Evolutionary conservation across 202 grass and related monocot genomes (phyloP), one percentile per base, ranked within the genome.

Genomic region (Bolboschoenoplectus hybrid): DNA sequence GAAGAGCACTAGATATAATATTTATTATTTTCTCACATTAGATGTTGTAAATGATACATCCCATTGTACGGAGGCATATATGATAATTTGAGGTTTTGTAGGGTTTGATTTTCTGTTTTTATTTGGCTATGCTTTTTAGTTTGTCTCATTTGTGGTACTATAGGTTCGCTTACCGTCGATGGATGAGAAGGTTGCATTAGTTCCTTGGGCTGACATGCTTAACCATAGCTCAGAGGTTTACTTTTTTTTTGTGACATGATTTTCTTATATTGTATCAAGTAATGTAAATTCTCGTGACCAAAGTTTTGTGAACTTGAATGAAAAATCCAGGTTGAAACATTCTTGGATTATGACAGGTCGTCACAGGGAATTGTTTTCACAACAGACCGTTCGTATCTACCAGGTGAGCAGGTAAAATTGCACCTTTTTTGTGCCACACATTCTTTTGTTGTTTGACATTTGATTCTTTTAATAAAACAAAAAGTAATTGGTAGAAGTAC

Each of bases 151-250:
- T 82, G 3, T 87, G 64, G 41, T 45, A 87, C 74, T 82, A 77
- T 58, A 98, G 96, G 96, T 98, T 88, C 96, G 93, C 40, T 92
- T 98, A 88, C 91, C 93, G 88, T 98, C 96, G 64, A 98, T 96
- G 96, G 85, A 92, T 79, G 96, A 88, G 90, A 94, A 81, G 46
- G 91, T 98, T 77, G 96, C 96, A 74, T 86, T 98, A 87, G 91
- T 98, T 90, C 96, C 93, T 86, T 98, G 96, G 96, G 96, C 96
- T 75, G 96, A 96, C 91, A 98, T 98, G 96, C 93, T 98, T 90
- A 96, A 98, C 69, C 96, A 98, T 85, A 96, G 90, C 60, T 88
- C 91, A 66, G 90, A 98, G 93, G 96, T 98, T 89, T 76, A 51
- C 69, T 85, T 34, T 55, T 81, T 89, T 70, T 51, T 74, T 41